A percentile compares a stretch with the other conserved stretches of the same genome.
These are phyloP conservation scores for Oidium heveae DNA, from an alignment of 2,329 filamentous ascomycete genomes.

Conservation along the genomic window DNA sequence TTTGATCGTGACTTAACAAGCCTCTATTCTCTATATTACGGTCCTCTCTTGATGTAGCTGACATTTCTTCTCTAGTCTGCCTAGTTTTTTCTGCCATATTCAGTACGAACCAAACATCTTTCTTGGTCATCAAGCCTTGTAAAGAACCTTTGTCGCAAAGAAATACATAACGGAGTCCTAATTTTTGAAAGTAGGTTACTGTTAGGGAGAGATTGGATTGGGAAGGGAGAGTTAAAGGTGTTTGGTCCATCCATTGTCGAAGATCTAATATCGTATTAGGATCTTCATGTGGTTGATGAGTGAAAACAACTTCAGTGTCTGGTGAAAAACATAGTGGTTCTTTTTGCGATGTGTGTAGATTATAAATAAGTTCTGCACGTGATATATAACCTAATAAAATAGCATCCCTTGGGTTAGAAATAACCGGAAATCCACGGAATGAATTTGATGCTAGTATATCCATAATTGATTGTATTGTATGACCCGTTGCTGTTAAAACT, in stretches of 20 bases:
- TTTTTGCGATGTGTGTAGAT: conserved; percentile 36
- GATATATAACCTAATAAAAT: conserved; percentile 83
- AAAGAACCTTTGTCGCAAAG: conserved; percentile 64
- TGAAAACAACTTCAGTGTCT: conserved; percentile 62
- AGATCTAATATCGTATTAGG: conserved; percentile 60
- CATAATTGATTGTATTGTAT: conserved; percentile 57
- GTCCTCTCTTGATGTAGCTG: conserved; percentile 17
- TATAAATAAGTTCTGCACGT: conserved; percentile 66
- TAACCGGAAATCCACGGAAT: conserved; percentile 79
- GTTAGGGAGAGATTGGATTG: conserved; percentile 60
- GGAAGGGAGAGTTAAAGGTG: conserved; percentile 68
- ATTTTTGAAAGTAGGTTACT: conserved; percentile 78
- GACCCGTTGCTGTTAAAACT: conserved; percentile 62
- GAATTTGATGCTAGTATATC: conserved; percentile 46
- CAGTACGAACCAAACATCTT: conserved; percentile 86
- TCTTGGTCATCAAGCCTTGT: conserved; percentile 78
- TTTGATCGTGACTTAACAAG: conserved; percentile 17
- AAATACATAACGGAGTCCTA: conserved; percentile 73
- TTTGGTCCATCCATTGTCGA: conserved; percentile 96
- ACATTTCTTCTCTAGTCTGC: conserved; percentile 13
- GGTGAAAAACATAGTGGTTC: conserved; percentile 32
- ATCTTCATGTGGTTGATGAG: conserved; percentile 59
- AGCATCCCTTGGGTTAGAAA: conserved; percentile 51
- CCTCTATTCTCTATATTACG: conserved; percentile 19
- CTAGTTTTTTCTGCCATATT: conserved; percentile 47